Evolutionary conservation across 805 yeast species (phyloP), one percentile per base, ranked within the genome.

Genomic region (Hyphopichia homilentoma): DNA sequence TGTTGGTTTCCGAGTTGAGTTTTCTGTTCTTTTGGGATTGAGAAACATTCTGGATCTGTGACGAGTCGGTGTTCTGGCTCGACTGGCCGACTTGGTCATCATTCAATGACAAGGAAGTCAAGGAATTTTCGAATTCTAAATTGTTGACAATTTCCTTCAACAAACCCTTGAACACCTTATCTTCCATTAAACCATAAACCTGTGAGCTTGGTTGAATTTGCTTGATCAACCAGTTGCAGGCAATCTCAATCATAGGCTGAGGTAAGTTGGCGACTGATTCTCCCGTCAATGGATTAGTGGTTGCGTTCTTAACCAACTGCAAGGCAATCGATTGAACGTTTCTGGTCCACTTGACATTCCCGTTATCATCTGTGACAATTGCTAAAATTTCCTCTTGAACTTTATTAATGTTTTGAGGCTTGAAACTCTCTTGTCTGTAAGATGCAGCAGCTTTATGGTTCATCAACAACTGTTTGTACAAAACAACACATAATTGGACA

Each of bases 341-440:
- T 50, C 85, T 75, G 1, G 96, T 86, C 96, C 96, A 86, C 61
- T 88, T 85, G 37, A 85, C 77, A 53, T 84, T 84, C 2, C 95
- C 95, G 47, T 81, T 83, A 38, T 83, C 86, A 57, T 86, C 95
- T 21, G 87, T 77, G 12, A 86, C 86, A 28, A 86, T 82, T 20
- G 89, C 82, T 33, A 84, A 61, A 25, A 87, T 75, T 47, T 85
- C 90, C 32, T 68, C 77, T 54, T 82, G 86, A 34, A 86, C 65
- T 30, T 57, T 64, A 33, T 61, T 55, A 35, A 72, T 50, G 25
- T 67, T 54, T 22, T 52, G 42, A 1, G 52, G 39, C 21, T 49
- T 44, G 15, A 35, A 21, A 8, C 33, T 36, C 7, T 25, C 20
- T n/a, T 12, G 20, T 26, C 17, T 26, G 17, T 26, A 26, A 19